Evolutionary conservation across 306 rosid species (phyloP).

Genomic region (Hippophae gyantsensis): DNA sequence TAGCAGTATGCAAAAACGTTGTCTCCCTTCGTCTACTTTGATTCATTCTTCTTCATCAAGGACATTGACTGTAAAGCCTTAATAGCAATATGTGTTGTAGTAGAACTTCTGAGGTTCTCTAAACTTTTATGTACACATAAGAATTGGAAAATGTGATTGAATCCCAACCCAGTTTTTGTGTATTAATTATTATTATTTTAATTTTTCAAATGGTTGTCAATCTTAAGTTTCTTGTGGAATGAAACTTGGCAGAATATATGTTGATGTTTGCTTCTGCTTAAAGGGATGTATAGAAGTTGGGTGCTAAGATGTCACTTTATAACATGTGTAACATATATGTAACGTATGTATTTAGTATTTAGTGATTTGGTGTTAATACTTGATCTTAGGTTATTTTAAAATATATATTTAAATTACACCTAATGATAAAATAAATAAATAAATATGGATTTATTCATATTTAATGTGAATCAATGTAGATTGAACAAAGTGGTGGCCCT

Average conservation of each 20-base stretch:
- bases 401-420: too few relatives aligned
- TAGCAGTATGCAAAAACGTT: slow-evolving; percentile 42
- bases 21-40: slow-evolving; percentile 47
- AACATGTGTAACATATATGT: too few relatives aligned
- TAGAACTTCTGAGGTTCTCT: slow-evolving; percentile 8
- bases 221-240: too few relatives aligned
- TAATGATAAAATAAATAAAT: too few relatives aligned
- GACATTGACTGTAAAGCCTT: slow-evolving; percentile 43
- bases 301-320: too few relatives aligned
- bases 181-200: slow-evolving; percentile 16
- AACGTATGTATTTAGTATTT: too few relatives aligned
- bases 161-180: slow-evolving; percentile 11
- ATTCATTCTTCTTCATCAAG: slow-evolving; percentile 46
- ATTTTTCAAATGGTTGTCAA: slow-evolving; percentile 6
- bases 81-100: slow-evolving; percentile 11
- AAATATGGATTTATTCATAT: not conserved
- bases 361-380: too few relatives aligned
- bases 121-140: slow-evolving; percentile 19
- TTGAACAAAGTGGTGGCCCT: slow-evolving; percentile 4
- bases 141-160: slow-evolving; percentile 22
- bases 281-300: too few relatives aligned
- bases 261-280: too few relatives aligned
- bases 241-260: too few relatives aligned
- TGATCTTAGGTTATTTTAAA: too few relatives aligned
- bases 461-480: not conserved